Base-by-base conservation (phyloP, 176 grass and related monocot genomes). In the Aegilops sharonensis region DNA sequence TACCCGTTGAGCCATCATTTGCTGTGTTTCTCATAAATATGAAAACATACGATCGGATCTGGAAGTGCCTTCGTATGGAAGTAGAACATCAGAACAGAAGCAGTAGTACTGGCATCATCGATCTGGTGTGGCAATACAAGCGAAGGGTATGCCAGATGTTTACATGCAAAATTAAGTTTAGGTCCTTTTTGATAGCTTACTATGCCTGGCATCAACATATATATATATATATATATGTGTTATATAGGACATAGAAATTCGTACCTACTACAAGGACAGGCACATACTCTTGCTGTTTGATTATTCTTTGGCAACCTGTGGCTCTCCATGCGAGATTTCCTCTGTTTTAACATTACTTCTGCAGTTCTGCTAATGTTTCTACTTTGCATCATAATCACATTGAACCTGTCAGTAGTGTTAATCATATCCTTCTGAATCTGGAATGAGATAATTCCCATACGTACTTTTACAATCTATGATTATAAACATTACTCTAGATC, bases 21-120 rank as follows among this genome's bases (percentile, higher is more conserved):
- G 81, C 47, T 37, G 81, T 90, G 12, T 88, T 67, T 67, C 78
- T 93, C 10, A 32, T 93, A 25, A 93, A 90, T 56, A 82, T 54
- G 42, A 82, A 27, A 32, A 93, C 91, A 24, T 90, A 84, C 27
- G 31, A 29, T 23, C 77, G 45, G 12, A 90, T 88, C 17, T 88
- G 77, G 81, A 88, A 62, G 71, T 75, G 77, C 66, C 77, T 90
- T 27, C 24, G 31, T 29, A 20, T 82, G 50, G 59, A 52, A 25
- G 25, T 17, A 17, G 21, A 20, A 5, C 79, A 45, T 4, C 1
- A 15, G 47, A 29, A 6, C 18, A 47, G 1, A n/a, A 37, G 30
- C 54, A 64, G 24, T 43, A 80, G 37, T 78, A 37, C 61, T 20
- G 21, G 35, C 48, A n/a, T 85, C 29, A 13, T 88, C 27, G 27